phyloP scores from a whole-genome alignment of 179 eudicot genomes.

The Drosera spatulata region DNA sequence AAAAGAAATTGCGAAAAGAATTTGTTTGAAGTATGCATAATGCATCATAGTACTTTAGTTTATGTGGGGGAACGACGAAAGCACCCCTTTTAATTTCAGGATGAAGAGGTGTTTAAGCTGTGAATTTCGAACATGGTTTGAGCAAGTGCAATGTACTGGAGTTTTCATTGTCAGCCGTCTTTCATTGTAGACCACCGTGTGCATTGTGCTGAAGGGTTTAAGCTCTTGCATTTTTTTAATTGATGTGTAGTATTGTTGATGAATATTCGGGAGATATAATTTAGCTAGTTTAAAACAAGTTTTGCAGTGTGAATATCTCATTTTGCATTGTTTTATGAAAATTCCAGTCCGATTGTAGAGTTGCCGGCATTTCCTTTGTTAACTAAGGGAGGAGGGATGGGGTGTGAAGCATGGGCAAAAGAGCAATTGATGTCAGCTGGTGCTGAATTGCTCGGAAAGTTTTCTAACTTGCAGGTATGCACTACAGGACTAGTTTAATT shows the following conservation, averaged over 20 bases:
- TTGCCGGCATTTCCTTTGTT: conserved; percentile 41
- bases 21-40: no score
- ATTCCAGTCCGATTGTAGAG: conserved; percentile 48
- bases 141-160: no score
- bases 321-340: neutral
- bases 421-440: conserved; percentile 68
- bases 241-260: no score
- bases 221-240: no score
- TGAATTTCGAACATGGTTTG: no score
- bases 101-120: neutral
- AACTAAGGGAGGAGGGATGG: conserved; percentile 21
- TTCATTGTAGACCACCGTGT: no score
- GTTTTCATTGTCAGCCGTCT: no score
- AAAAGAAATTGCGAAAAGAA: no score
- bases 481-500: no score
- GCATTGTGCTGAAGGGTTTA: no score
- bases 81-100: neutral
- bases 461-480: conserved; percentile 70
- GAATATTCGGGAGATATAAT: no score
- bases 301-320: conserved; percentile 1
- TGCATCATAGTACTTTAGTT: no score
- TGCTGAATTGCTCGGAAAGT: conserved; percentile 75
- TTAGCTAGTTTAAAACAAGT: neutral
- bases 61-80: neutral
- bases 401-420: conserved; percentile 80